Base-by-base conservation (phyloP, 2,329 filamentous ascomycete genomes). In the Ophiostoma pallidulum region DNA sequence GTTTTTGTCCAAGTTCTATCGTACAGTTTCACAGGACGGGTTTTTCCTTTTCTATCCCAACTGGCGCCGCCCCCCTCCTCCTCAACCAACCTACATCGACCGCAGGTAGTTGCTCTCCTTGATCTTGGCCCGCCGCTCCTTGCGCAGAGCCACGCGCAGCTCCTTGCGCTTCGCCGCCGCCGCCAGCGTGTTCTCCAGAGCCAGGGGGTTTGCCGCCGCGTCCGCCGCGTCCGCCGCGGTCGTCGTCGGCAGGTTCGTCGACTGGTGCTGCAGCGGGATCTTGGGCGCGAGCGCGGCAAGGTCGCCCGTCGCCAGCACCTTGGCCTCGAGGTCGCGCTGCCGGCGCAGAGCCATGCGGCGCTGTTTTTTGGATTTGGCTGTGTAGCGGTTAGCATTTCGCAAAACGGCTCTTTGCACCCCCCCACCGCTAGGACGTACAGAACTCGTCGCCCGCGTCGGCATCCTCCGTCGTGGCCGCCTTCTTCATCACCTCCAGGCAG, bases 81-180 rank as follows among this genome's bases (percentile, higher is more conserved):
- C 24, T 3, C 8, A 18, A 39, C 24, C 10, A 22, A 24, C 69
- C 24, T 72, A 80, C 84, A 90, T 87, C 37, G 80, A 78, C 75
- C 84, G 86, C 66, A 92, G 76, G 74, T 89, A 92, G 69, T 92
- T 92, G 62, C 67, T 68, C 72, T 92, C 86, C 78, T 90, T 91
- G 61, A 92, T 92, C 66, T 74, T 77, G 51, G 76, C 77, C 66
- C 82, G 78, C 62, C 86, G 73, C 70, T 88, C 84, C 63, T 76
- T 76, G 60, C 86, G 77, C 84, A 89, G 81, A 29, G 80, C 80
- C 66, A 73, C 77, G 55, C 73, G 83, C 58, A 90, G 68, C 57
- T 81, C 78, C 53, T 74, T 71, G 60, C 84, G 72, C 60, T 76
- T 69, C 26, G 63, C 58, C 9, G 62, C 66, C 29, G 75, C 74